Base-by-base conservation (phyloP, 768 basidiomycete species). In the Tylopilus cervinicoccineus region DNA sequence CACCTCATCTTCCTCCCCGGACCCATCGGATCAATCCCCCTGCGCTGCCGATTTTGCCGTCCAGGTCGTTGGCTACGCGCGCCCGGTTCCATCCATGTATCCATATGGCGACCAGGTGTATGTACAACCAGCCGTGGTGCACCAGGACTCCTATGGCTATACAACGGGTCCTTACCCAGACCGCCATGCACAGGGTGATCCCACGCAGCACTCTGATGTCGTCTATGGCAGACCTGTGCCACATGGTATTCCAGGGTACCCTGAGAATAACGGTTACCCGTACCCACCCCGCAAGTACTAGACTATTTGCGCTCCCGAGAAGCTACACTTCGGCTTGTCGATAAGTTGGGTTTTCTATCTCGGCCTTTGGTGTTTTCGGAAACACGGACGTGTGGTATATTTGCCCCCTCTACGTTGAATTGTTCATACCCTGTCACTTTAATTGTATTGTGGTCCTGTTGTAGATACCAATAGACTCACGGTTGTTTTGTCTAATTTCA, bases 1-100 rank as follows among this genome's bases (percentile, higher is more conserved):
- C 29, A 50, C 57, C 12, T 58, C 63, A 17, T 60, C 62, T 22
- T 56, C 63, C 26, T 64, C 59, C 16, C 54, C 63, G 12, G 52
- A 39, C 20, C 46, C 32, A 10, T 52, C 64, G 50, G 64, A 65
- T 44, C 64, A 62, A 22, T 54, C 64, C 3, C 48, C 57, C 24
- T 41, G 45, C 38, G 23, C 48, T 24, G 27, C 44, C 32, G 61
- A 64, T 9, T 41, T 50, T 43, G 4, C 42, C 16, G 31, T 28
- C 38, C 45, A 41, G 10, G 43, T 40, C 29, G 17, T 31, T 19
- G 54, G 44, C 12, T 51, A 55, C 33, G 5, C 27, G 33, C 42
- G 12, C 39, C 49, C 39, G 16, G 26, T 6, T 17, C 54, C 45
- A n/a, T n/a, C 37, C 36, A 32, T 51, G 51, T 51, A 40, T 43